These are phyloP conservation scores for Talaromyces ruber DNA, from an alignment of 495 filamentous ascomycete species.

Conservation along the genomic window DNA sequence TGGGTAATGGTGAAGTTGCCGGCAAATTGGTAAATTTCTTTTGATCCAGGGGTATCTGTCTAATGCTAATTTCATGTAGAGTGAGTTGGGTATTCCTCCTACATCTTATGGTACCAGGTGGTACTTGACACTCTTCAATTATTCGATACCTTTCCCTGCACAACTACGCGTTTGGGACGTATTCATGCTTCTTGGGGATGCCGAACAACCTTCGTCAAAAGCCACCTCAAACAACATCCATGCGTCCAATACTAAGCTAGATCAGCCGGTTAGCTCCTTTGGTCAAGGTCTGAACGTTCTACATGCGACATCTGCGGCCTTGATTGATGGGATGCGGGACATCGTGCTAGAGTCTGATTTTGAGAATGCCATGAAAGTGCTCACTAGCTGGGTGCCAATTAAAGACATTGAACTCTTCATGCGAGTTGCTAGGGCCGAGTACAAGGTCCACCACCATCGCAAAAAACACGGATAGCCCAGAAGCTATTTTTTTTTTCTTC, in stretches of 20 bases:
- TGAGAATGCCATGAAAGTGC: slow-evolving; percentile 94
- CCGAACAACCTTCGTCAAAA: slow-evolving; percentile 20
- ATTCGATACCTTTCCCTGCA: slow-evolving; percentile 90
- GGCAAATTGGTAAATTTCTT: slow-evolving; percentile 61
- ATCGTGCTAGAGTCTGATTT: slow-evolving; percentile 92
- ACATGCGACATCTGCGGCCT: slow-evolving; percentile 81
- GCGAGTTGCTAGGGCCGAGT: slow-evolving; percentile 88
- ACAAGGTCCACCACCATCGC: slow-evolving; percentile 57
- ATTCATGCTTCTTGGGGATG: slow-evolving; percentile 92
- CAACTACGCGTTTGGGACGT: slow-evolving; percentile 99
- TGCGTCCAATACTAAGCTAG: background rate
- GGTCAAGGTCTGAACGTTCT: slow-evolving; percentile 72
- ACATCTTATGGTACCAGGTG: slow-evolving; percentile 93
- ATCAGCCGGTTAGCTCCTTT: slow-evolving; percentile 30
- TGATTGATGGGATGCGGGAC: slow-evolving; percentile 87
- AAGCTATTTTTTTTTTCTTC: background rate
- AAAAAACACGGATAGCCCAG: slow-evolving; percentile 22
- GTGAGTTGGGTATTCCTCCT: slow-evolving; percentile 69
- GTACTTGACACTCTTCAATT: slow-evolving; percentile 98
- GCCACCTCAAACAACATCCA: slow-evolving; percentile 3
- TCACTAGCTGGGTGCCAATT: slow-evolving; percentile 93
- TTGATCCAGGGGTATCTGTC: background rate
- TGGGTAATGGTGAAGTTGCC: slow-evolving; percentile 65
- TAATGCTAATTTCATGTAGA: slow-evolving; percentile 31
- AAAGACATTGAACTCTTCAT: slow-evolving; percentile 92